phyloP scores from a whole-genome alignment of 2,329 filamentous ascomycete species.

The Blastomyces silverae region DNA sequence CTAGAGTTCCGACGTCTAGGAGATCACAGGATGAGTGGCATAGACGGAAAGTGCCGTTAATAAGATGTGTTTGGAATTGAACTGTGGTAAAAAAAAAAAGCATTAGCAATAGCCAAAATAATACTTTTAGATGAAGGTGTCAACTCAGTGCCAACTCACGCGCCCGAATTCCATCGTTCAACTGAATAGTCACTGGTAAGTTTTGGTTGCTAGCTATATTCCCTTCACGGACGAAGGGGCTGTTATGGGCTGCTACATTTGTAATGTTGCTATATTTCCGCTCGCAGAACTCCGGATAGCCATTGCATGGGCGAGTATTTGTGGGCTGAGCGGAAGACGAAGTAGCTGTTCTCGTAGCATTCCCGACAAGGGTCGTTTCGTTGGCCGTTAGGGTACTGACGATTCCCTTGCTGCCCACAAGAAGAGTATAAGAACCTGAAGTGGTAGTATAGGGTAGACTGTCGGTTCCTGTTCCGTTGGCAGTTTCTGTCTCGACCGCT shows the following conservation, averaged over 20 bases:
- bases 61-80: slow-evolving; percentile 53
- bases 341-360: slow-evolving; percentile 43
- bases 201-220: slow-evolving; percentile 72
- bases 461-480: slow-evolving; percentile 25
- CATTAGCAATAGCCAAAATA: slow-evolving; percentile 3
- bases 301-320: slow-evolving; percentile 76
- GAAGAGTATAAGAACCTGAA: slow-evolving; percentile 36
- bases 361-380: slow-evolving; percentile 43
- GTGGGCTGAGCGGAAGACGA: slow-evolving; percentile 46
- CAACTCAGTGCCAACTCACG: slow-evolving; percentile 39
- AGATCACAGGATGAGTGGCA: slow-evolving; percentile 81
- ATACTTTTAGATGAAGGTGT: neutral
- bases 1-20: slow-evolving; percentile 71
- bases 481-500: slow-evolving; percentile 20
- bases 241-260: slow-evolving; percentile 71
- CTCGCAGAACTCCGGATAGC: slow-evolving; percentile 66
- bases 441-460: slow-evolving; percentile 28
- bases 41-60: slow-evolving; percentile 60
- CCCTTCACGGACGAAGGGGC: slow-evolving; percentile 63
- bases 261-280: slow-evolving; percentile 78
- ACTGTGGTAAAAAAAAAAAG: slow-evolving; percentile 36
- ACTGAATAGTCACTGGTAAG: slow-evolving; percentile 59
- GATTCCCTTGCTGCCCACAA: slow-evolving; percentile 34
- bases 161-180: slow-evolving; percentile 65
- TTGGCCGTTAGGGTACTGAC: slow-evolving; percentile 22